These are phyloP conservation scores for Arthrinium puccinioides DNA, from an alignment of 2,329 filamentous ascomycete species.

Conservation along the genomic window DNA sequence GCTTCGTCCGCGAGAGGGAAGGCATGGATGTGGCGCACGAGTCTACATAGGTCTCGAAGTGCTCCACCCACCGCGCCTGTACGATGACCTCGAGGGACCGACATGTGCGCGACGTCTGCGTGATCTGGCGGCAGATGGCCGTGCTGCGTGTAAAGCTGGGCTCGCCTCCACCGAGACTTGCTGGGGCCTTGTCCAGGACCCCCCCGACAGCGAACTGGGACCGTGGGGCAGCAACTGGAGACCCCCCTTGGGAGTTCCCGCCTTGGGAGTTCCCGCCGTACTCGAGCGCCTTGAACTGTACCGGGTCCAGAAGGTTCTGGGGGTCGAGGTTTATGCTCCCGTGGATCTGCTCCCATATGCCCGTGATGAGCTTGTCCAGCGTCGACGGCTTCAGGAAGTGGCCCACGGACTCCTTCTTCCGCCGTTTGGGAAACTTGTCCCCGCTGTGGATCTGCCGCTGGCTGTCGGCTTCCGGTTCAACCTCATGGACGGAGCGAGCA, in stretches of 20 bases:
- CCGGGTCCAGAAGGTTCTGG: slow-evolving; percentile 19
- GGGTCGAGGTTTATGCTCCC: slow-evolving; percentile 20
- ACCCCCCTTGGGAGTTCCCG: no score
- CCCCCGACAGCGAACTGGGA: no score
- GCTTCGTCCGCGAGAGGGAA: slow-evolving; percentile 34
- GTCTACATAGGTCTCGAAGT: slow-evolving; percentile 43
- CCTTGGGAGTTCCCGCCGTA: background rate
- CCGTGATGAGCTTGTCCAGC: slow-evolving; percentile 22
- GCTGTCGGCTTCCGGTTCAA: slow-evolving; percentile 17
- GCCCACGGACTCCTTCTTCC: slow-evolving; percentile 19
- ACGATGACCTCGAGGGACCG: slow-evolving; percentile 52
- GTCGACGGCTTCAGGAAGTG: slow-evolving; percentile 17
- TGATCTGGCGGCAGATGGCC: slow-evolving; percentile 23
- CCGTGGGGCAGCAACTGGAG: no score
- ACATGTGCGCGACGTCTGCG: slow-evolving; percentile 40
- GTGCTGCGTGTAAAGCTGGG: slow-evolving; percentile 23
- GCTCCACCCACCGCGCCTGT: slow-evolving; percentile 49
- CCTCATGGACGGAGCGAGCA: no score
- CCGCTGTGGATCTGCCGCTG: slow-evolving; percentile 16
- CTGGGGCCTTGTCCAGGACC: background rate
- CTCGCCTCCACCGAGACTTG: slow-evolving; percentile 1
- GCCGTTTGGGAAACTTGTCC: slow-evolving; percentile 13
- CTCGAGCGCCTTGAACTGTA: slow-evolving; percentile 8
- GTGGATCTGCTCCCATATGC: slow-evolving; percentile 27
- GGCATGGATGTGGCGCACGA: slow-evolving; percentile 30